Evolutionary conservation across 352 stramenopile genomes (phyloP), one percentile per base, ranked within the genome.

Genomic region (Phytophthora sp.): DNA sequence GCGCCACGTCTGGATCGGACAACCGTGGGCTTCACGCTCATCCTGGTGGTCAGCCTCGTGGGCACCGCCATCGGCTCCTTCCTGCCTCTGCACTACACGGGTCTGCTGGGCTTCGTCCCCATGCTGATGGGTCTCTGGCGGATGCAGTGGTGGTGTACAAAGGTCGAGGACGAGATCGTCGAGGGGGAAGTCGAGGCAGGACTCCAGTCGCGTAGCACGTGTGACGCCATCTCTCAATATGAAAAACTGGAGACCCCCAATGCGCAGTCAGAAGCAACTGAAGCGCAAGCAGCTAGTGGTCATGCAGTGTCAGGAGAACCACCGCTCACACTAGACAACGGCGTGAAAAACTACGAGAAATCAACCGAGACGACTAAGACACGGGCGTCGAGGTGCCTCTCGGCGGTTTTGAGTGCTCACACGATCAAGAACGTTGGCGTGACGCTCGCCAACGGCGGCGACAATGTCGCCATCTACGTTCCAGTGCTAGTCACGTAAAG

Each of bases 381-480:
- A 17, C 32, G 8, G 5, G 13, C 3, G n/a, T 5, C 32, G 13
- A 20, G 32, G 32, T 39, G 32, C 15, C n/a, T n/a, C n/a, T 46
- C 10, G 20, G 11, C 34, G 10, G 7, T 56, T 44, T 56, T 35
- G 17, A 56, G 49, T 8, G n/a, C 37, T 7, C 49, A 56, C 4
- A 38, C 34, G 3, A 5, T 50, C 37, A 3, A 21, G 41, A 15
- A 59, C 39, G 27, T 32, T 59, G 37, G 32, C 37, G 26, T 59
- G 17, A 42, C 51, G 17, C 37, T 59, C 9, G 21, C 35, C 1
- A 59, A 59, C 18, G 51, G 51, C 11, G 51, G 51, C 4, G 37
- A 59, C 27, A 59, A 50, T 10, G 37, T 42, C 11, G 35, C 37
- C 17, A 37, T 50, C 26, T 59, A 50, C 18, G 21, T 50, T 50